phyloP scores from a whole-genome alignment of 345 rosid genomes.

The Raphanus sativus region DNA sequence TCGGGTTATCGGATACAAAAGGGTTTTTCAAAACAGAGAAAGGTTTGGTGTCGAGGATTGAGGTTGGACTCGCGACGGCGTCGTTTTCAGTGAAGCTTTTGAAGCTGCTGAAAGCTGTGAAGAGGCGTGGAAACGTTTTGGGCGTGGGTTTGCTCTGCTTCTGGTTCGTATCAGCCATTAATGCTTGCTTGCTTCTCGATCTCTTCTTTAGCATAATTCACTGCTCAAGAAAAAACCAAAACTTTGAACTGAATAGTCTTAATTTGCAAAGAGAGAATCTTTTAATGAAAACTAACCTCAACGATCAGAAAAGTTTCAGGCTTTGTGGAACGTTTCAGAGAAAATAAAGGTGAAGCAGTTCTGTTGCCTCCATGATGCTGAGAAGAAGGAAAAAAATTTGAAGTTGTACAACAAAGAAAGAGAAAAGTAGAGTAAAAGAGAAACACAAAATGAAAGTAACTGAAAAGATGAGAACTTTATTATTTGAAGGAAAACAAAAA shows the following conservation, averaged over 20 bases:
- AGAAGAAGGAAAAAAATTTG: neutral
- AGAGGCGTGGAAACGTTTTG: constrained; percentile 53
- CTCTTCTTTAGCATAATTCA: constrained; percentile 44
- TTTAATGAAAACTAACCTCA: constrained; percentile 8
- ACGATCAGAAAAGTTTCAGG: neutral
- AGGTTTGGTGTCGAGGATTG: constrained; percentile 77
- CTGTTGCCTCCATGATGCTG: constrained; percentile 34
- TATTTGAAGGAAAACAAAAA: neutral
- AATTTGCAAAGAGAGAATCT: neutral
- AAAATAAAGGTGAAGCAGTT: constrained; percentile 20
- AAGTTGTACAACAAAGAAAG: neutral
- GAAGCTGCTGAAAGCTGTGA: constrained; percentile 52
- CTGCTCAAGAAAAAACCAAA: neutral
- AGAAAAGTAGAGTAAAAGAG: neutral
- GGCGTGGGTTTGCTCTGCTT: constrained; percentile 52
- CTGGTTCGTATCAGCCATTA: constrained; percentile 56
- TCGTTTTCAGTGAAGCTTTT: constrained; percentile 54
- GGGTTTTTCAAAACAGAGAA: constrained; percentile 69
- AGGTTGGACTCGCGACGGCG: constrained; percentile 71
- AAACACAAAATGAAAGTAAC: constrained; percentile 24
- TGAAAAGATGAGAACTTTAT: constrained; percentile 28
- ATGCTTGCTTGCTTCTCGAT: constrained; percentile 44
- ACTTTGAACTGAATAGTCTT: neutral
- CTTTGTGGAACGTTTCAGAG: constrained; percentile 4
- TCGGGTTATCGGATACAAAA: constrained; percentile 47